Evolutionary conservation across 2,329 filamentous ascomycete species (phyloP).

Genomic region (Elsinoe perseae): DNA sequence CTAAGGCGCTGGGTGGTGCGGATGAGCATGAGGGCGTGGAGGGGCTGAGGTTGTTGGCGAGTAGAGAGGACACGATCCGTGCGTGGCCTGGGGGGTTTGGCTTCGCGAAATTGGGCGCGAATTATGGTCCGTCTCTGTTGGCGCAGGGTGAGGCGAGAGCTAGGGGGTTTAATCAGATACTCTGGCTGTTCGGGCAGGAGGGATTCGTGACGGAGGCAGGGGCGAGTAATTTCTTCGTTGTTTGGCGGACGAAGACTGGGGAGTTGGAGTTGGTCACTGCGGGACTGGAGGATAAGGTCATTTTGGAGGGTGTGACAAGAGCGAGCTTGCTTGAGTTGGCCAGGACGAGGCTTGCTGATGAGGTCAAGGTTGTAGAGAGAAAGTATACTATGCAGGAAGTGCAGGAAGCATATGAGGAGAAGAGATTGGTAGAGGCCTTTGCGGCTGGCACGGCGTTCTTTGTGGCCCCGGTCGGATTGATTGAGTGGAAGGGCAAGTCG

Average conservation of each 20-base stretch:
- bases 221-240: constrained; percentile 83
- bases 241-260: constrained; percentile 62
- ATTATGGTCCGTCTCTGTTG: constrained; percentile 78
- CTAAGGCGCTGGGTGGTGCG: constrained; percentile 17
- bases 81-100: constrained; percentile 93
- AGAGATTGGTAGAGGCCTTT: constrained; percentile 66
- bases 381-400: constrained; percentile 21
- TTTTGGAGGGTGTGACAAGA: constrained; percentile 82
- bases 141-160: constrained; percentile 67
- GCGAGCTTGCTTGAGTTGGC: constrained; percentile 69
- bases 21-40: constrained; percentile 12
- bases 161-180: constrained; percentile 75
- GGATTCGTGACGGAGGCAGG: constrained; percentile 82
- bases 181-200: constrained; percentile 83
- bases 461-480: constrained; percentile 39
- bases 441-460: constrained; percentile 71
- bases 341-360: constrained; percentile 48
- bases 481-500: constrained; percentile 40
- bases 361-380: constrained; percentile 22
- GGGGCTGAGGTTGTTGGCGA: constrained; percentile 64
- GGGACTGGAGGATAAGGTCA: constrained; percentile 71
- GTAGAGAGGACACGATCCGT: constrained; percentile 71
- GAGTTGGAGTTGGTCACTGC: constrained; percentile 70
- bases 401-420: constrained; percentile 18
- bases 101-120: constrained; percentile 85